Evolutionary conservation across 768 basidiomycete species (phyloP), one percentile per base, ranked within the genome.

Genomic region (Agrocybe chaxingu): DNA sequence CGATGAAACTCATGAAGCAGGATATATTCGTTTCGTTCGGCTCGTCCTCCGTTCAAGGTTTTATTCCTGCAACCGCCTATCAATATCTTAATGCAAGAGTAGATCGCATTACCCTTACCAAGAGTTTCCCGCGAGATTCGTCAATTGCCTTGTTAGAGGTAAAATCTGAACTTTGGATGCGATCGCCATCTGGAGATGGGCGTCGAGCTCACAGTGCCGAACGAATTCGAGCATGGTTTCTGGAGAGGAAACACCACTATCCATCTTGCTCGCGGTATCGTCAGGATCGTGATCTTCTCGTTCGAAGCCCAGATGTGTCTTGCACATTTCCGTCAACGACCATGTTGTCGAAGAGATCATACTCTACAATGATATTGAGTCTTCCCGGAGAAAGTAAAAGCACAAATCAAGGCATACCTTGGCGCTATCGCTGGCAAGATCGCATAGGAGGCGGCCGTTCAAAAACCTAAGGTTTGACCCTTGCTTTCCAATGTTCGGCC

Each of bases 1-100:
- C 87, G 81, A 65, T 99, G 94, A 71, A 99, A 99, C 66, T 98
- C 95, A 66, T 99, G 97, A 12, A 99, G 77, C 38, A 99, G 72
- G 81, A 99, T 98, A 75, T 95, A 99, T 68, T 98, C 97, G 67
- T 98, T 99, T 24, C 97, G 92, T 62, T 98, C 97, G 0, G 97
- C 97, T 47, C 97, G 92, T 59, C 95, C 97, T 55, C 96, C 96
- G 57, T 93, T 98, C 40, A 99, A 68, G 0, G 97, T 98, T 62
- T 95, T 92, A 70, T 95, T 98, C 95, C 95, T 98, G 59, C 2
- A 40, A 18, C 42, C 16, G 24, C 24, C 24, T 24, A 24, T 24
- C 24, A 24, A 24, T 24, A 24, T 5, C 24, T 3, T 3, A 24
- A 24, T 24, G 24, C 24, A 24, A 10, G 19, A 51, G 3, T 3